These are phyloP conservation scores for Neurospora pannonica DNA, from an alignment of 495 filamentous ascomycete genomes.

Conservation along the genomic window DNA sequence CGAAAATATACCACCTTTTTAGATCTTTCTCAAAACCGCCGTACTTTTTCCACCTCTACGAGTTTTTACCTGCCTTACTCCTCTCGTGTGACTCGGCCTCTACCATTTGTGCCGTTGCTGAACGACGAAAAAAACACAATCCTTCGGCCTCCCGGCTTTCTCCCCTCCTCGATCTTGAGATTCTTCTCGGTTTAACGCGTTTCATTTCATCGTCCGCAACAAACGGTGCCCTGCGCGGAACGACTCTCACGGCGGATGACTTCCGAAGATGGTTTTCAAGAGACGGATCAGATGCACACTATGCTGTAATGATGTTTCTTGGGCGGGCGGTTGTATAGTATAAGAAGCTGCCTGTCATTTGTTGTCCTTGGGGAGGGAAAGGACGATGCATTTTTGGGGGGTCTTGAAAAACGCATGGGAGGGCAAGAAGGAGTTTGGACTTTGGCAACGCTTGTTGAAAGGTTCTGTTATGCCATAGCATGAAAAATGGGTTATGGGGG, in stretches of 20 bases:
- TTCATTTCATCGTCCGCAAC: not conserved
- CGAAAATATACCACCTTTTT: not conserved
- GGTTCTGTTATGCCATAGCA: not conserved
- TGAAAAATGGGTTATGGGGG: not conserved
- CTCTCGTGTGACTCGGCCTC: not conserved
- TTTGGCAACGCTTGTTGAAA: not conserved
- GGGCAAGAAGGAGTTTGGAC: not conserved
- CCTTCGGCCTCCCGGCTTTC: not conserved
- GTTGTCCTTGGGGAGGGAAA: not conserved
- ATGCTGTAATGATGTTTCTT: not conserved
- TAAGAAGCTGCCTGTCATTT: not conserved
- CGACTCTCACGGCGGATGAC: not conserved
- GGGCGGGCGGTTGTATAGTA: not conserved
- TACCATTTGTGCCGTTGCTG: not conserved
- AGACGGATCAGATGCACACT: not conserved
- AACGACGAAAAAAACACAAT: not conserved
- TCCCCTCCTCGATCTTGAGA: not conserved
- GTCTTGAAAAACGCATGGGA: not conserved
- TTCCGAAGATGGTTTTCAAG: not conserved
- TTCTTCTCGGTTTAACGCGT: not conserved
- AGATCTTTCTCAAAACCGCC: not conserved
- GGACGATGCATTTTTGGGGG: not conserved
- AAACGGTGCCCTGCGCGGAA: not conserved
- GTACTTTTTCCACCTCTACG: not conserved
- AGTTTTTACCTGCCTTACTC: not conserved